Conservation (phyloP, 208 protist genomes). For the Leishmania arabica region DNA sequence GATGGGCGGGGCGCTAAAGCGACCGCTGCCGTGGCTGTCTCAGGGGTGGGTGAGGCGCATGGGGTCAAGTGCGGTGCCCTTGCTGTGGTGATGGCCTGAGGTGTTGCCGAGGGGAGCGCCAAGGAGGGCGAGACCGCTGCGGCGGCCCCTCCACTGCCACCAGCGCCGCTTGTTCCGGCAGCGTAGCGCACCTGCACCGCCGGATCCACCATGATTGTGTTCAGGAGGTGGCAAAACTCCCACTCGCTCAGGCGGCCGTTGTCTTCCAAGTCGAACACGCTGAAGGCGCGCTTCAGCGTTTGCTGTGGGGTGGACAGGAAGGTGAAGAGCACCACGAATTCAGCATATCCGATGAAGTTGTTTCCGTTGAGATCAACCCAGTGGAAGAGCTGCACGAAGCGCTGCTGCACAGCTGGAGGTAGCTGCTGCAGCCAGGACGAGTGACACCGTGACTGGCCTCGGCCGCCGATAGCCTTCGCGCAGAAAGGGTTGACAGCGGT, state of each 20-base stretch:
- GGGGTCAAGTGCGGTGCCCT: neutral
- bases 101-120: neutral
- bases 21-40: neutral
- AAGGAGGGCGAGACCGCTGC: neutral
- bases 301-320: constrained; percentile 53
- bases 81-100: neutral
- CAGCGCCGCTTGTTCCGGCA: neutral
- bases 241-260: constrained; percentile 41
- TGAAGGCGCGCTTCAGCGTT: constrained; percentile 54
- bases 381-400: constrained; percentile 39
- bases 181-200: constrained; percentile 44
- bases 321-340: constrained; percentile 76
- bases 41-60: neutral
- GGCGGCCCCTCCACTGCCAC: neutral
- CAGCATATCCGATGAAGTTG: constrained; percentile 55
- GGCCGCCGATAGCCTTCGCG: neutral
- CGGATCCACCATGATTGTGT: constrained; percentile 77
- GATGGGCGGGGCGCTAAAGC: neutral
- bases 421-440: constrained; percentile 15
- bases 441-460: neutral
- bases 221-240: constrained; percentile 56
- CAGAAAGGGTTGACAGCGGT: neutral
- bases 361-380: constrained; percentile 56
- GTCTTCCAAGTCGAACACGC: constrained; percentile 56
- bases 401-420: constrained; percentile 22